Percentiles rank a stretch among this genome's conserved stretches.
Evolutionary conservation across 2,329 filamentous ascomycete genomes (phyloP).

Genomic region (Claviceps africana): DNA sequence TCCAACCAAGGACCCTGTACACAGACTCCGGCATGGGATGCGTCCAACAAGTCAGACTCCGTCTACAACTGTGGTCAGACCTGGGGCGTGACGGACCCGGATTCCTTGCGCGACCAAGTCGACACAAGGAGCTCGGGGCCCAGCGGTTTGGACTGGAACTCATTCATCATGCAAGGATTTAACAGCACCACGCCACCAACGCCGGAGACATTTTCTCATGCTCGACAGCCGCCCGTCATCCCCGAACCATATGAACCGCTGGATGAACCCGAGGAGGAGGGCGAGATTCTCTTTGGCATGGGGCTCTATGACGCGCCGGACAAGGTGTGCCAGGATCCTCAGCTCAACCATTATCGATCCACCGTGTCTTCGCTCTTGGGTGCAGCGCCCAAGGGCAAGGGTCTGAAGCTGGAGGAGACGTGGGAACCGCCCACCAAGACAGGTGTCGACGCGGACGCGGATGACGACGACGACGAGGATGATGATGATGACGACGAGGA

Average conservation of each 20-base stretch:
- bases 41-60: conserved; percentile 17
- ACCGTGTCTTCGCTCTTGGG: conserved; percentile 42
- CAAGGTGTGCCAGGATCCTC: conserved; percentile 33
- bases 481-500: conserved; percentile 12
- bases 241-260: conserved; percentile 36
- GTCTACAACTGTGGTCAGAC: conserved; percentile 14
- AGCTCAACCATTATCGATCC: conserved; percentile 39
- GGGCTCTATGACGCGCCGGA: conserved; percentile 66
- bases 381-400: conserved; percentile 47
- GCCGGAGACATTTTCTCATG: conserved; percentile 41
- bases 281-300: conserved; percentile 68
- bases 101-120: conserved; percentile 12
- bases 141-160: conserved; percentile 28
- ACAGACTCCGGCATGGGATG: conserved; percentile 24
- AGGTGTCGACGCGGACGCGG: conserved; percentile 36
- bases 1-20: conserved; percentile 26
- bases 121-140: conserved; percentile 7
- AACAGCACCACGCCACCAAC: conserved; percentile 42
- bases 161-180: conserved; percentile 30
- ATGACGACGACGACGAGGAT: conserved; percentile 22
- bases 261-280: conserved; percentile 42
- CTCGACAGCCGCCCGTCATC: conserved; percentile 33
- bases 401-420: conserved; percentile 68
- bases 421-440: conserved; percentile 57
- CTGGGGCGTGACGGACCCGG: conserved; percentile 16